Conservation (phyloP, 441 rosid species). For the Populus hybrid region DNA sequence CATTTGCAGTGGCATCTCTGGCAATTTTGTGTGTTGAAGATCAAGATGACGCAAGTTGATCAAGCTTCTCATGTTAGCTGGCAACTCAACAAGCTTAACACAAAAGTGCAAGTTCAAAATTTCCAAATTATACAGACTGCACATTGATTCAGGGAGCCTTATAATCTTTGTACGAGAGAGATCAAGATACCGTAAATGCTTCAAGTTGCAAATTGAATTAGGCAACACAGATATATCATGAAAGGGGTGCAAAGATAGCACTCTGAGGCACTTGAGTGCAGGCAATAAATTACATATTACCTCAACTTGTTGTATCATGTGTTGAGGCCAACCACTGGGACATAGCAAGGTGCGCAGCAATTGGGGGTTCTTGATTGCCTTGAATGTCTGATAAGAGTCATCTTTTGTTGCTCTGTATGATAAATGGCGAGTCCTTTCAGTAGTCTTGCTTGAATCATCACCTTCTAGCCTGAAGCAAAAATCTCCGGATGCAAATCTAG, state of each 20-base stretch:
- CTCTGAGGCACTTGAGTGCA: background rate
- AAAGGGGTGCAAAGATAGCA: background rate
- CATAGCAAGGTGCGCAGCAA: background rate
- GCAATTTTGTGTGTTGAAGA: background rate
- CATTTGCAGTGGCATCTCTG: slow-evolving; percentile 1
- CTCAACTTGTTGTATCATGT: background rate
- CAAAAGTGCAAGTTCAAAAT: background rate
- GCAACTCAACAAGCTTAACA: background rate
- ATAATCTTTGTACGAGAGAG: background rate
- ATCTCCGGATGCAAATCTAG: background rate
- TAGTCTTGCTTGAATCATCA: background rate
- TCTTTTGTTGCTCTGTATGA: background rate
- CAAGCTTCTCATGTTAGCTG: background rate
- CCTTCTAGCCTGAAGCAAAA: background rate
- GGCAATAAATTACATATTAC: background rate
- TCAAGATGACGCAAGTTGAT: background rate
- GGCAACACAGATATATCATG: background rate
- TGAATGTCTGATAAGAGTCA: background rate
- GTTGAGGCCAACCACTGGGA: background rate
- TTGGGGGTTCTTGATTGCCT: background rate
- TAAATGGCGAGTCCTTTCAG: background rate
- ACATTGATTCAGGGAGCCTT: background rate
- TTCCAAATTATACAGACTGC: background rate
- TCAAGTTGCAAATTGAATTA: background rate
- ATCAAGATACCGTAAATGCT: background rate